phyloP scores from a whole-genome alignment of 139 green algal genomes.

The Closterium sp. region DNA sequence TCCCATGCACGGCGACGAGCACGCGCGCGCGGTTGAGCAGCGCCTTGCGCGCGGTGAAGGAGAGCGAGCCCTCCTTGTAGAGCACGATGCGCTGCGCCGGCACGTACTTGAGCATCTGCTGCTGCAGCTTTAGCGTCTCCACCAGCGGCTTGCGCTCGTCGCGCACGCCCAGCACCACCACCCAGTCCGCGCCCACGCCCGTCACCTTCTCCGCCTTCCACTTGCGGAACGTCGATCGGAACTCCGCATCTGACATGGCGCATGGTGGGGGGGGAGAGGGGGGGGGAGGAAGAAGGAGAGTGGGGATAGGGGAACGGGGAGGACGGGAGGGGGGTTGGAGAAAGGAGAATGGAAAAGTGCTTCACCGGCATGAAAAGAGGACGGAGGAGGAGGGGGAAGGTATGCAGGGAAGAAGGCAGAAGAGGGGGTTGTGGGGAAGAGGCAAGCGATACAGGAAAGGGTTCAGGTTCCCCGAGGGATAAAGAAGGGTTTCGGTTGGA shows the following conservation, averaged over 20 bases:
- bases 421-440: too few relatives aligned
- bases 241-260: not conserved
- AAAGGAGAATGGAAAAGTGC: not conserved
- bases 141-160: conserved; percentile 6
- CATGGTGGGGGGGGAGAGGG: too few relatives aligned
- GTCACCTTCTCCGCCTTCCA: not conserved
- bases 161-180: not conserved
- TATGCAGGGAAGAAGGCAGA: not conserved
- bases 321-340: too few relatives aligned
- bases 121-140: not conserved
- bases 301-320: not conserved
- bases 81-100: not conserved
- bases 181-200: not conserved
- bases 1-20: conserved; percentile 2
- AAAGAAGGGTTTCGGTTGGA: too few relatives aligned
- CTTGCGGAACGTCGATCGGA: not conserved
- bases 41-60: not conserved
- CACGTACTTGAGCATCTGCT: conserved; percentile 9
- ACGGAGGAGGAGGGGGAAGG: not conserved
- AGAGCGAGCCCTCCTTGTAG: conserved; percentile 1
- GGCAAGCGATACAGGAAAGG: not conserved
- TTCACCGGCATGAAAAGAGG: not conserved
- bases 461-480: too few relatives aligned
- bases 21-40: not conserved
- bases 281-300: too few relatives aligned